Evolutionary conservation across 352 stramenopile species (phyloP).

Genomic region (Pythium vanterpoolii): DNA sequence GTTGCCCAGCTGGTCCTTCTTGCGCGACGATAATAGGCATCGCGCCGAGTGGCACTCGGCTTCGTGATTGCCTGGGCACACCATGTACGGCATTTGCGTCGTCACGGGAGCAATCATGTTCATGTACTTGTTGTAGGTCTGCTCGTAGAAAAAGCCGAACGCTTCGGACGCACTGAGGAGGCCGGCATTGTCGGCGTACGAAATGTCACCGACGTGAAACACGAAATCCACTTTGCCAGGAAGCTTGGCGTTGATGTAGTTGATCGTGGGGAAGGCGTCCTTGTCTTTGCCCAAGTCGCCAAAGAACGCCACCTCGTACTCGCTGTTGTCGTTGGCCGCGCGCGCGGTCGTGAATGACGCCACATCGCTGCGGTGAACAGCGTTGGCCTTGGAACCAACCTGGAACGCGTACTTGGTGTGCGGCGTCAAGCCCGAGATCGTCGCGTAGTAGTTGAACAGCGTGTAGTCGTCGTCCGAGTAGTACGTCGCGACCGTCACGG

Average conservation of each 20-base stretch:
- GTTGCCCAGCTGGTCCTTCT: conserved; percentile 62
- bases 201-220: conserved; percentile 74
- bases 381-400: conserved; percentile 14
- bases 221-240: conserved; percentile 45
- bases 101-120: conserved; percentile 52
- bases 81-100: conserved; percentile 79
- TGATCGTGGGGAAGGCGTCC: conserved; percentile 37
- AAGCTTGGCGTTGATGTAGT: conserved; percentile 30
- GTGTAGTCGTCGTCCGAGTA: conserved; percentile 47
- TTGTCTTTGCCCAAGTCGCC: conserved; percentile 46
- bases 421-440: conserved; percentile 29
- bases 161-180: conserved; percentile 19
- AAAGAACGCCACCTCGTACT: conserved; percentile 53
- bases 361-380: conserved; percentile 1
- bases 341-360: conserved; percentile 46
- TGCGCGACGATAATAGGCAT: conserved; percentile 46
- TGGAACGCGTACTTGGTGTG: conserved; percentile 41
- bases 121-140: conserved; percentile 87
- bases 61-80: conserved; percentile 84
- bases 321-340: conserved; percentile 18
- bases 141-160: conserved; percentile 81
- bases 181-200: conserved; percentile 40
- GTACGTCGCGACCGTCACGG: conserved; percentile 15
- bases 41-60: conserved; percentile 77
- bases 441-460: conserved; percentile 45